These are phyloP conservation scores for Aureobasidium uvarum DNA, from an alignment of 2,329 filamentous ascomycete species.

Conservation along the genomic window DNA sequence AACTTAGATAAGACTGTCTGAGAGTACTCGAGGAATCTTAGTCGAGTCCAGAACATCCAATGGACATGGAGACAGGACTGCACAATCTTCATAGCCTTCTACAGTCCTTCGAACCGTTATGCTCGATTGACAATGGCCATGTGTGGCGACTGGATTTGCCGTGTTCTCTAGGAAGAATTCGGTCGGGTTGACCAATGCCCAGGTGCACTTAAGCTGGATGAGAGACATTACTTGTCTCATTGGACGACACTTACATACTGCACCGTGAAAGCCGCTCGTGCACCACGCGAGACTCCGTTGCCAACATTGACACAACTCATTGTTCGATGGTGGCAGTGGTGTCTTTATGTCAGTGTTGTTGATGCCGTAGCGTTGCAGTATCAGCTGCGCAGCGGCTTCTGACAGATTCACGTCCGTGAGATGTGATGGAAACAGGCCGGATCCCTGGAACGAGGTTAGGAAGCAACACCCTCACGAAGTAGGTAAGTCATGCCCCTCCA, in stretches of 20 bases:
- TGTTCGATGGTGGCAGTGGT: background rate
- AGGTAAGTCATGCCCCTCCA: background rate
- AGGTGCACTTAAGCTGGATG: background rate
- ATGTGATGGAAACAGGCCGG: background rate
- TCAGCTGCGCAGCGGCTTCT: too few relatives aligned
- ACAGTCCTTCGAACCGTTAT: background rate
- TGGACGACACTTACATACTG: background rate
- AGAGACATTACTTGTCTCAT: background rate
- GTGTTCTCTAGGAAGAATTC: background rate
- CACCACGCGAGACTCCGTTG: background rate
- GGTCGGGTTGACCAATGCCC: background rate
- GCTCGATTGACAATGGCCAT: background rate
- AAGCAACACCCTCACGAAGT: too few relatives aligned
- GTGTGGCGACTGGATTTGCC: background rate
- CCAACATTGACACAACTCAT: too few relatives aligned
- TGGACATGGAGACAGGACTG: background rate
- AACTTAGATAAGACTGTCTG: background rate
- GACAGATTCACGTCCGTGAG: background rate
- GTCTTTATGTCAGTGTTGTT: background rate
- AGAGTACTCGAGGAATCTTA: too few relatives aligned
- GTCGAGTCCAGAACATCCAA: background rate
- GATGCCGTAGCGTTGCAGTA: background rate
- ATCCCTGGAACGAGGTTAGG: background rate
- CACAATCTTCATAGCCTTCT: background rate
- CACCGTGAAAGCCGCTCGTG: background rate